phyloP scores from a whole-genome alignment of 2,329 filamentous ascomycete genomes.

The Juglanconis sp. region DNA sequence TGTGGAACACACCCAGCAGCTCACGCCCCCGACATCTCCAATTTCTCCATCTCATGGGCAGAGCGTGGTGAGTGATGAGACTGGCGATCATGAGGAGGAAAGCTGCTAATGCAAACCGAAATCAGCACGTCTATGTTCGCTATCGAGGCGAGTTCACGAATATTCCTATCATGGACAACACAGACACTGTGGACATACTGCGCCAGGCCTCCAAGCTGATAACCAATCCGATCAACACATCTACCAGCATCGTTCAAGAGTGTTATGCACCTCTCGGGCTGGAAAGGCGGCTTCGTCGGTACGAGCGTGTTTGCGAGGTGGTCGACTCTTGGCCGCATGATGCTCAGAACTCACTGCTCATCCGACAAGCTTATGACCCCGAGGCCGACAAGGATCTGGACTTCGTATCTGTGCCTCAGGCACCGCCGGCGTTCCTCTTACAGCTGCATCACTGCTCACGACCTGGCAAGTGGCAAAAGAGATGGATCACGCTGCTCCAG shows the following conservation, averaged over 20 bases:
- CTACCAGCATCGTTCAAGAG: slow-evolving; percentile 71
- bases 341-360: slow-evolving; percentile 68
- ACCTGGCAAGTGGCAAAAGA: slow-evolving; percentile 84
- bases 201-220: slow-evolving; percentile 62
- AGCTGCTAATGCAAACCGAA: slow-evolving; percentile 24
- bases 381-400: slow-evolving; percentile 62
- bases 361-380: slow-evolving; percentile 57
- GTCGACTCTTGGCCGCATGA: slow-evolving; percentile 92
- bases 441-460: slow-evolving; percentile 78
- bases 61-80: slow-evolving; percentile 61
- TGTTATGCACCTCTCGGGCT: slow-evolving; percentile 72
- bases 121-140: slow-evolving; percentile 66
- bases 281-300: slow-evolving; percentile 77
- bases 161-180: slow-evolving; percentile 71
- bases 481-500: slow-evolving; percentile 67
- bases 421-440: slow-evolving; percentile 67
- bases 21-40: slow-evolving; percentile 44
- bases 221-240: slow-evolving; percentile 60
- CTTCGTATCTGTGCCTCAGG: slow-evolving; percentile 58
- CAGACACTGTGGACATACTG: slow-evolving; percentile 71
- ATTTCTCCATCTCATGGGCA: slow-evolving; percentile 77
- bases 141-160: slow-evolving; percentile 67
- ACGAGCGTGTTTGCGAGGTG: slow-evolving; percentile 81
- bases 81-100: slow-evolving; percentile 4
- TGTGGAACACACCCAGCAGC: slow-evolving; percentile 11